Evolutionary conservation across 306 rosid genomes (phyloP), one percentile per base, ranked within the genome.

Genomic region (Crataegus laevigata): DNA sequence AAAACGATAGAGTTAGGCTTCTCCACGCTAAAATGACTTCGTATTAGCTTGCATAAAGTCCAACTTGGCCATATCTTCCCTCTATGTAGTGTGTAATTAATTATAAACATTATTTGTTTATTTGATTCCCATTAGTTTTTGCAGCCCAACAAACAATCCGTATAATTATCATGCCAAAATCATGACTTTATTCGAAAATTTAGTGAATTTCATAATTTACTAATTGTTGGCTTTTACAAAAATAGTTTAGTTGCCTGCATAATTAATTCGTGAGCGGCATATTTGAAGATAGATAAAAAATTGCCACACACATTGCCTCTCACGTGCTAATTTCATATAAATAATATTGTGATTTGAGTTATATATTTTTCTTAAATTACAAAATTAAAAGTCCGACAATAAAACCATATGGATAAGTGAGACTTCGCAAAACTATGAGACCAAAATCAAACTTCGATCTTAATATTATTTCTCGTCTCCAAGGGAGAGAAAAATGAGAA

Each of bases 111-210:
- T 13, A 63, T 43, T 64, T 36, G 40, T 77, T 63, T 58, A 32
- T 11, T 64, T 30, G 5, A 1, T 47, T 59, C n/a, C 17, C 54
- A 54, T 76, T 25, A 14, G 34, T 34, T 30, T 73, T 11, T 66
- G 26, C 13, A 43, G 32, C 76, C 66, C 77, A 74, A 76, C 72
- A 43, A 73, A 73, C 67, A 77, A 85, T 80, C 24, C 71, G 79
- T 80, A 82, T 82, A 79, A 10, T 55, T 55, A 3, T 18, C 19
- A 47, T n/a, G 8, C 21, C 21, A 21, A 47, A 47, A 5, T 47
- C 54, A 47, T 47, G 21, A 47, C 0, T 15, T 47, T 47, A 1
- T 6, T 47, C 3, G 3, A 0, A 14, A 47, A 14, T 15, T 47
- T 47, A 0, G 54, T 15, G 54, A 47, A 47, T 34, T 34, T 34